Base-by-base conservation (phyloP, 148 eudicot species). In the Vaccinium vitisidaea region DNA sequence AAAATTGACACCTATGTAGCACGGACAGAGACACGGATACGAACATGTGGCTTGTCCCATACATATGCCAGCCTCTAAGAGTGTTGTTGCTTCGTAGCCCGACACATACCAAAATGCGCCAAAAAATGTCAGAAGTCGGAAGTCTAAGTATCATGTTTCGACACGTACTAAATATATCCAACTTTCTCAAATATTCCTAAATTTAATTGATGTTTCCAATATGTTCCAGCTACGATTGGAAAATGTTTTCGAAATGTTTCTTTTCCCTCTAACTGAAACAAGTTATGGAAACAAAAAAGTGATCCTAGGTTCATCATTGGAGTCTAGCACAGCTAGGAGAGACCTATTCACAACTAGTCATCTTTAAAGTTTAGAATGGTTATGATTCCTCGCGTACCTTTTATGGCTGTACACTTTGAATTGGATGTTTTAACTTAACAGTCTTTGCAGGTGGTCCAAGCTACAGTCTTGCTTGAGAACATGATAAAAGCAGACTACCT, bases 371-470 rank as follows among this genome's bases (percentile, higher is more conserved):
- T 23, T 54, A 25, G 39, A n/a, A 78, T 52, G 55, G 36, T 12
- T 77, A 46, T 50, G 7, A 27, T 54, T 54, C 48, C 81, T 79
- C 32, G 5, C 54, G 61, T 55, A 53, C 16, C 30, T 56, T 58
- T 14, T 4, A 19, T 30, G 6, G 27, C 8, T 78, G 10, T 8
- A 13, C 2, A 69, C 4, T 10, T 50, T 43, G 69, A 81, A 25
- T 63, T 73, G 63, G 16, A 63, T 27, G 74, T 25, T 10, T 10
- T 25, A 13, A 9, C 25, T 21, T 84, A 55, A 59, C 73, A 39
- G 48, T 55, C 39, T 85, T 86, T 75, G 75, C 90, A 91, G 93
- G 90, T 90, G 92, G 88, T 86, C 58, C 90, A 84, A 87, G 93
- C 92, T 11, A 84, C 88, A 56, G 83, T 91, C 43, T 82, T 88